These are phyloP conservation scores for Atractiella rhizophila DNA, from an alignment of 768 basidiomycete genomes.

Conservation along the genomic window DNA sequence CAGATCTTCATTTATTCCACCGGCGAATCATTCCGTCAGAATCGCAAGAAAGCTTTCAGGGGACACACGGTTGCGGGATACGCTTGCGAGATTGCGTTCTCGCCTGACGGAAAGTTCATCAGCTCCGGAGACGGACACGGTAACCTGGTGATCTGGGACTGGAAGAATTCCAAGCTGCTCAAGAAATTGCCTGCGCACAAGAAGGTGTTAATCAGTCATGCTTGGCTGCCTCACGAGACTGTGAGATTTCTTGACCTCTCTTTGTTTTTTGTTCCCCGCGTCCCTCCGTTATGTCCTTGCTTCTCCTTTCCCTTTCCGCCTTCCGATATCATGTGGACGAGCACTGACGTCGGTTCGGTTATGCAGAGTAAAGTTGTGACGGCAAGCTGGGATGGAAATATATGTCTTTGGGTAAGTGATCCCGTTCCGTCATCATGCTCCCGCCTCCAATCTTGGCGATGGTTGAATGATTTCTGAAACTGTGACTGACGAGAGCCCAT, in stretches of 20 bases:
- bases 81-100: conserved; percentile 89
- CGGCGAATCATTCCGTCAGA: conserved; percentile 94
- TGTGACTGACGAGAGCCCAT: too few relatives aligned
- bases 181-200: conserved; percentile 73
- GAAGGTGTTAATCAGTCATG: conserved; percentile 92
- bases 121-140: conserved; percentile 88
- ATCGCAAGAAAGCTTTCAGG: conserved; percentile 92
- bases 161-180: conserved; percentile 69
- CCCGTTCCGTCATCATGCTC: too few relatives aligned
- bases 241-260: conserved; percentile 33
- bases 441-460: too few relatives aligned
- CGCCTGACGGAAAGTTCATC: conserved; percentile 94
- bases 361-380: conserved; percentile 81
- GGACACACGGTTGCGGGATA: conserved; percentile 94
- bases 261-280: background rate
- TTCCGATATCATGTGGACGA: background rate
- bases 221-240: conserved; percentile 91
- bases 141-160: conserved; percentile 96
- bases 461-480: too few relatives aligned
- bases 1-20: conserved; percentile 94
- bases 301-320: background rate
- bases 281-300: background rate
- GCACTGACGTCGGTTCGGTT: conserved; percentile 12
- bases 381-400: conserved; percentile 89
- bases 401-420: conserved; percentile 99